Evolutionary conservation across 2,329 filamentous ascomycete genomes (phyloP).

Genomic region (Colletotrichum spaethianum): DNA sequence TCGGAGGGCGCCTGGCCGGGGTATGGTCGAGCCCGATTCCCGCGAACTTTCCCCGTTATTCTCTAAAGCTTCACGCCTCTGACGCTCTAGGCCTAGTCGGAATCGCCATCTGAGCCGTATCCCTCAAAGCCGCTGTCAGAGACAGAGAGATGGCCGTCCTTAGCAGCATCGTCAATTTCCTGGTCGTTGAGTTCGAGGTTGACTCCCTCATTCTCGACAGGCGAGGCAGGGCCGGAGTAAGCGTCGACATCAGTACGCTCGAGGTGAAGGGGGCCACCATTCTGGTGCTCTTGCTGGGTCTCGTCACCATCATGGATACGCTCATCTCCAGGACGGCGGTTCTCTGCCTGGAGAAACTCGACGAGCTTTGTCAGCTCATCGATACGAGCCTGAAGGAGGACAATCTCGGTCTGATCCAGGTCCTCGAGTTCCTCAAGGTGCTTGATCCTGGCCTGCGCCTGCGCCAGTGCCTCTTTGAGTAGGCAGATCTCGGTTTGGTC

Average conservation of each 20-base stretch:
- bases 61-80: neutral
- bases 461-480: conserved; percentile 5
- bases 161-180: conserved; percentile 5
- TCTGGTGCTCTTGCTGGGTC: neutral
- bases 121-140: conserved; percentile 16
- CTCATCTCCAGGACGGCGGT: neutral
- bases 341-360: neutral
- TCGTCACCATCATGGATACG: neutral
- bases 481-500: conserved; percentile 23
- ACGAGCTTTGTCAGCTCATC: neutral
- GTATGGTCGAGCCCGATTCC: neutral
- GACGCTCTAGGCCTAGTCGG: neutral
- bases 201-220: neutral
- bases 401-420: conserved; percentile 6
- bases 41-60: neutral
- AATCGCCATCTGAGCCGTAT: neutral
- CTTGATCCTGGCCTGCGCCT: neutral
- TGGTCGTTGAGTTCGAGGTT: neutral
- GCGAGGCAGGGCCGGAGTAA: neutral
- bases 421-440: conserved; percentile 4
- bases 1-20: neutral
- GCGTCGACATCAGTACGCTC: neutral
- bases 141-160: neutral
- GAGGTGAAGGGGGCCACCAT: neutral
- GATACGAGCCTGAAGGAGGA: neutral